phyloP scores from a whole-genome alignment of 2,329 filamentous ascomycete species.

The Neobulgaria alba region DNA sequence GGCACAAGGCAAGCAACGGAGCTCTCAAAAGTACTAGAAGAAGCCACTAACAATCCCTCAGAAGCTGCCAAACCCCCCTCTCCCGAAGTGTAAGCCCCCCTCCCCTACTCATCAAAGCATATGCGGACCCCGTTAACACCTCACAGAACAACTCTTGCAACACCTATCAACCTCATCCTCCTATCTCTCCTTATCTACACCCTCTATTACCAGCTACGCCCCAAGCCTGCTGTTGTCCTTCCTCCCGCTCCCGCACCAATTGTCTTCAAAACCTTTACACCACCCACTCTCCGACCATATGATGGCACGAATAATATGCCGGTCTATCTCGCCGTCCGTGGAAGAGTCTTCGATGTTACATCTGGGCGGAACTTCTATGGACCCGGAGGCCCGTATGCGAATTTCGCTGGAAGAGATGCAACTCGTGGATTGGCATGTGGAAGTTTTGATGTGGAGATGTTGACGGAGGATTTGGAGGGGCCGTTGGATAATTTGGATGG shows the following conservation, averaged over 20 bases:
- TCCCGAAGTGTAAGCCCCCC: slow-evolving; percentile 26
- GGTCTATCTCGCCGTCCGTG: slow-evolving; percentile 86
- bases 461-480: slow-evolving; percentile 82
- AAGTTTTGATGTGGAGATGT: slow-evolving; percentile 91
- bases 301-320: slow-evolving; percentile 67
- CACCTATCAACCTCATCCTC: slow-evolving; percentile 56
- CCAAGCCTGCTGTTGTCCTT: slow-evolving; percentile 33
- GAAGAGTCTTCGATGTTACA: slow-evolving; percentile 84
- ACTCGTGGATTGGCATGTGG: slow-evolving; percentile 79
- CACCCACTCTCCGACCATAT: slow-evolving; percentile 73
- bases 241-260: slow-evolving; percentile 46
- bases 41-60: slow-evolving; percentile 6
- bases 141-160: slow-evolving; percentile 35
- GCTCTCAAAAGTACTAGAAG: background rate
- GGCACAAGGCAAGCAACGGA: slow-evolving; percentile 20
- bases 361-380: slow-evolving; percentile 90
- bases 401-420: slow-evolving; percentile 91
- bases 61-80: slow-evolving; percentile 24
- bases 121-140: slow-evolving; percentile 1
- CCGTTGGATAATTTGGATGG: slow-evolving; percentile 71
- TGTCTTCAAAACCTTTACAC: slow-evolving; percentile 64
- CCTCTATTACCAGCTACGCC: slow-evolving; percentile 46
- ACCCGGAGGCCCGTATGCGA: slow-evolving; percentile 87
- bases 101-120: background rate
- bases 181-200: slow-evolving; percentile 48